phyloP scores from a whole-genome alignment of 163 green algal genomes.

The Prototheca wickerhamii region DNA sequence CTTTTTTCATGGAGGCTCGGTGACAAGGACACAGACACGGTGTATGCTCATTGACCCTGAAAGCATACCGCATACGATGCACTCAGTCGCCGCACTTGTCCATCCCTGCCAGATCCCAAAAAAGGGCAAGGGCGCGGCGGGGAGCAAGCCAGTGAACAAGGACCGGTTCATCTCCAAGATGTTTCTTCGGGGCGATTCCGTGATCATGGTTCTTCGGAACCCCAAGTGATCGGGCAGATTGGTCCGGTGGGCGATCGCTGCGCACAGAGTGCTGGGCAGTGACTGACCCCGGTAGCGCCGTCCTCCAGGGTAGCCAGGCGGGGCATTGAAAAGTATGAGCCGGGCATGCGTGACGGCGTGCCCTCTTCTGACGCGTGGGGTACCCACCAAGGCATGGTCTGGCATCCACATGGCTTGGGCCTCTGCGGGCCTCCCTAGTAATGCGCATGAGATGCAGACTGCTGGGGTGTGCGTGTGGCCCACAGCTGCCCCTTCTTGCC shows the following conservation, averaged over 20 bases:
- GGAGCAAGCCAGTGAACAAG: conserved; percentile 89
- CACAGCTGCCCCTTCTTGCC: background rate
- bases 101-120: conserved; percentile 76
- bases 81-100: background rate
- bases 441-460: too few species aligned
- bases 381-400: too few species aligned
- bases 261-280: background rate
- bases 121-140: conserved; percentile 81
- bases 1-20: background rate
- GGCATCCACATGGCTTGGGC: too few species aligned
- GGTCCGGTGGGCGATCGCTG: background rate
- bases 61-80: too few species aligned
- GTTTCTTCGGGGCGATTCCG: conserved; percentile 94
- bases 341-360: too few species aligned
- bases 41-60: too few species aligned
- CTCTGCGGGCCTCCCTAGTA: too few species aligned
- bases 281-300: background rate
- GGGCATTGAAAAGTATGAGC: too few species aligned
- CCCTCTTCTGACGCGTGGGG: too few species aligned
- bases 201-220: conserved; percentile 96
- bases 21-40: too few species aligned
- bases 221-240: conserved; percentile 60
- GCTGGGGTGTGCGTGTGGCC: background rate
- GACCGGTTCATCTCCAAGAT: conserved; percentile 98
- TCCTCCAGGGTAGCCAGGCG: too few species aligned